Evolutionary conservation across 2,329 filamentous ascomycete genomes (phyloP).

Genomic region (Fusarium sp.): DNA sequence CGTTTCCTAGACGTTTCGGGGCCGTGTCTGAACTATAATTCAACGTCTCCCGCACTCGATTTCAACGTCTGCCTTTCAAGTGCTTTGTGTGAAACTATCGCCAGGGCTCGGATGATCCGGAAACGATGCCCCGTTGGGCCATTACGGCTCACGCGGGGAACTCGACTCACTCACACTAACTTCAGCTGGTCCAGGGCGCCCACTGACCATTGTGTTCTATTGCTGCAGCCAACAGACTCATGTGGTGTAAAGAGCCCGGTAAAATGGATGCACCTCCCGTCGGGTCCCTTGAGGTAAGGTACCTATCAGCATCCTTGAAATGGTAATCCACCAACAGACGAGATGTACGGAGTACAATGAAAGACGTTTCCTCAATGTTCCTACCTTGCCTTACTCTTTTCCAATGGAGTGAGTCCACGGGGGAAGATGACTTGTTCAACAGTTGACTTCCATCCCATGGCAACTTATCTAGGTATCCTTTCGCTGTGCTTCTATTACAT

Average conservation of each 20-base stretch:
- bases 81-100: background rate
- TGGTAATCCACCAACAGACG: background rate
- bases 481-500: background rate
- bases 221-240: conserved; percentile 6
- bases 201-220: conserved; percentile 7
- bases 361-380: background rate
- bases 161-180: conserved; percentile 2
- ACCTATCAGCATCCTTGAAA: background rate
- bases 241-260: background rate
- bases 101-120: background rate
- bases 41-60: conserved; percentile 23
- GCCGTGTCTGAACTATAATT: conserved; percentile 29
- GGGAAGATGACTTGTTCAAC: conserved; percentile 13
- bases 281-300: background rate
- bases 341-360: background rate
- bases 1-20: conserved; percentile 18
- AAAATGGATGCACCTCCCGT: background rate
- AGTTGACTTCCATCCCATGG: background rate
- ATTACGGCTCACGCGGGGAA: conserved; percentile 6
- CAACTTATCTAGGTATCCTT: conserved; percentile 4
- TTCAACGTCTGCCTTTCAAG: background rate
- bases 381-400: background rate
- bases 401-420: conserved; percentile 19
- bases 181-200: background rate
- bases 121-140: conserved; percentile 6